Evolutionary conservation across 495 filamentous ascomycete genomes (phyloP).

Genomic region (Penicillium diatomitis): DNA sequence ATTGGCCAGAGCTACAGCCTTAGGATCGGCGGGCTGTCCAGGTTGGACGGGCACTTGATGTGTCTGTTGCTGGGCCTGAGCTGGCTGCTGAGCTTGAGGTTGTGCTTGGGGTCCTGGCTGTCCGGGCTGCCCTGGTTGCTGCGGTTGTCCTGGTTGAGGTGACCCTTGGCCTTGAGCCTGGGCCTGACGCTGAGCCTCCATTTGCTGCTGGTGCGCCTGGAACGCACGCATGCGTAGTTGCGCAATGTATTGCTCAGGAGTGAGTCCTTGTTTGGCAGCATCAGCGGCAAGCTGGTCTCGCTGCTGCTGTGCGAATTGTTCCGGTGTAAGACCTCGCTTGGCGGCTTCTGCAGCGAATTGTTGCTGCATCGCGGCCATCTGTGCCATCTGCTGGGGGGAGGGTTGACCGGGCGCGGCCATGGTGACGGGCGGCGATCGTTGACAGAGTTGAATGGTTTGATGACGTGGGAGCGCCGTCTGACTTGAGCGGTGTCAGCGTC

Average conservation of each 20-base stretch:
- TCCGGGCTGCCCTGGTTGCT: constrained; percentile 8
- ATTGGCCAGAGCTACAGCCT: constrained; percentile 80
- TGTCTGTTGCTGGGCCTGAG: constrained; percentile 29
- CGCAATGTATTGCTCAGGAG: constrained; percentile 54
- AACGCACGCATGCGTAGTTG: constrained; percentile 56
- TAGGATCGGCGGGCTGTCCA: constrained; percentile 69
- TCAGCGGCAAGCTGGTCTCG: constrained; percentile 50
- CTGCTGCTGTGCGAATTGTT: constrained; percentile 57
- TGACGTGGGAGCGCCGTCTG: too few species aligned
- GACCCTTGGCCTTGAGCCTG: constrained; percentile 18
- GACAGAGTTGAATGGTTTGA: too few species aligned
- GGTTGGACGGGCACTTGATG: constrained; percentile 51
- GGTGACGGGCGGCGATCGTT: constrained; percentile 2
- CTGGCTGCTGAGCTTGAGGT: constrained; percentile 29
- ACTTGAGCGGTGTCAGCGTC: too few species aligned
- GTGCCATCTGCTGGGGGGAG: constrained; percentile 76
- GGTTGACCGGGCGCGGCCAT: constrained; percentile 55
- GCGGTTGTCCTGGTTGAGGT: constrained; percentile 38
- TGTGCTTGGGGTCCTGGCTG: constrained; percentile 37
- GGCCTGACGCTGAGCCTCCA: constrained; percentile 36
- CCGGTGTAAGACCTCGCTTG: constrained; percentile 65
- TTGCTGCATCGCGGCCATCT: constrained; percentile 74
- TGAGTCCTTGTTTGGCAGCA: constrained; percentile 52
- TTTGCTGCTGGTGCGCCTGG: constrained; percentile 40
- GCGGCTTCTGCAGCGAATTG: constrained; percentile 70